Evolutionary conservation across 1,284 basidiomycete genomes (phyloP).

Genomic region (Macrocystidia cucumis): DNA sequence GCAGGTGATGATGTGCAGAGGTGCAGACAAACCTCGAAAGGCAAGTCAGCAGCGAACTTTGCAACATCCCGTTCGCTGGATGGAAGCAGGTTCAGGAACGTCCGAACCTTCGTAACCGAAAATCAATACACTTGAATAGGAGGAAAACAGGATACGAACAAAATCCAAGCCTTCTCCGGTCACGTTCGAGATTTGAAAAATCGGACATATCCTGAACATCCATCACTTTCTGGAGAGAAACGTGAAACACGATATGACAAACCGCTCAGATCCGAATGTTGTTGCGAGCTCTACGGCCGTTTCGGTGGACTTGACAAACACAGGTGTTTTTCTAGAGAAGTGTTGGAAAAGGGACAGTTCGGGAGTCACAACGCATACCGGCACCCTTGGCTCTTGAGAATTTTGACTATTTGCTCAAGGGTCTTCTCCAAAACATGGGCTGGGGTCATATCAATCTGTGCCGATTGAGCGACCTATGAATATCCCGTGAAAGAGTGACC

Average conservation of each 20-base stretch:
- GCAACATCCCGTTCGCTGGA: slow-evolving; percentile 77
- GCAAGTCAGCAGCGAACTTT: slow-evolving; percentile 78
- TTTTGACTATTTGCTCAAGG: slow-evolving; percentile 88
- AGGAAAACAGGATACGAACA: slow-evolving; percentile 32
- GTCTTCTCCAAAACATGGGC: slow-evolving; percentile 87
- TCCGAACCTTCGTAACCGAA: slow-evolving; percentile 48
- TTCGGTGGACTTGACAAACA: slow-evolving; percentile 71
- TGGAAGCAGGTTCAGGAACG: slow-evolving; percentile 81
- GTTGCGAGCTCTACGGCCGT: slow-evolving; percentile 74
- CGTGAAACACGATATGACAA: slow-evolving; percentile 11
- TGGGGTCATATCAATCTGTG: slow-evolving; percentile 96
- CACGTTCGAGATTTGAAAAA: slow-evolving; percentile 93
- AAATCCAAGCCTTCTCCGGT: slow-evolving; percentile 87
- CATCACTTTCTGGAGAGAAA: neutral
- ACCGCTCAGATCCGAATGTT: slow-evolving; percentile 66
- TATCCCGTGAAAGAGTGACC: no score
- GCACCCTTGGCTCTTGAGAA: slow-evolving; percentile 91
- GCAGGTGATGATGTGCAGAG: slow-evolving; percentile 3
- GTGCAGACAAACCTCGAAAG: slow-evolving; percentile 62
- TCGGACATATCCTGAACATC: slow-evolving; percentile 72
- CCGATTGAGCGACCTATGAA: no score
- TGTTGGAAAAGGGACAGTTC: no score
- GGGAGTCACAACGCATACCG: slow-evolving; percentile 36
- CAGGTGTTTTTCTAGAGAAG: slow-evolving; percentile 56
- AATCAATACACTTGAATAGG: slow-evolving; percentile 6